phyloP scores from a whole-genome alignment of 129 eudicot genomes.

The Oenanthe sinensis region DNA sequence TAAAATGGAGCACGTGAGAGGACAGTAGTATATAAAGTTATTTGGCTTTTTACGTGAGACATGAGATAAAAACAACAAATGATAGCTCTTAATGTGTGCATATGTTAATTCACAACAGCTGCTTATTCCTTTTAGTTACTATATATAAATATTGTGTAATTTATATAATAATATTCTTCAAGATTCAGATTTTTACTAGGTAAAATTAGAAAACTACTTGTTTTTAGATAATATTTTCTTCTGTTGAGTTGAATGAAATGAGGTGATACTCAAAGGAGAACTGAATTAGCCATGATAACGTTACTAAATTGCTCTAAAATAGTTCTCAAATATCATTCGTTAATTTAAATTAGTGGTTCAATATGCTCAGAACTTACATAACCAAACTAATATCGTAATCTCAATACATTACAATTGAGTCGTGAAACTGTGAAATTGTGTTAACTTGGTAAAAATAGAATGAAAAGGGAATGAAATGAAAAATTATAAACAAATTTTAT shows the following conservation, averaged over 20 bases:
- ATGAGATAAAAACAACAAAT: slow-evolving; percentile 25
- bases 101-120: background rate
- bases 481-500: no score
- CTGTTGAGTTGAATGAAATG: background rate
- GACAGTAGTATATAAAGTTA: slow-evolving; percentile 30
- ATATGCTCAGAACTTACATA: no score
- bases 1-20: slow-evolving; percentile 43
- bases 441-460: no score
- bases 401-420: no score
- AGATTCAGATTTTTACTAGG: background rate
- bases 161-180: background rate
- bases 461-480: no score
- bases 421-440: no score
- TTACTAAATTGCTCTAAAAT: no score
- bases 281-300: background rate
- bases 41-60: slow-evolving; percentile 21
- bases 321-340: no score
- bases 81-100: slow-evolving; percentile 5
- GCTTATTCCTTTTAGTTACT: slow-evolving; percentile 4
- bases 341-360: no score
- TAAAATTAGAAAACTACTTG: background rate
- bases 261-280: background rate
- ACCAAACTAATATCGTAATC: no score
- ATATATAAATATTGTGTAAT: background rate
- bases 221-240: background rate